Conservation (phyloP, 257 asterid species). For the Lycium barbarum region DNA sequence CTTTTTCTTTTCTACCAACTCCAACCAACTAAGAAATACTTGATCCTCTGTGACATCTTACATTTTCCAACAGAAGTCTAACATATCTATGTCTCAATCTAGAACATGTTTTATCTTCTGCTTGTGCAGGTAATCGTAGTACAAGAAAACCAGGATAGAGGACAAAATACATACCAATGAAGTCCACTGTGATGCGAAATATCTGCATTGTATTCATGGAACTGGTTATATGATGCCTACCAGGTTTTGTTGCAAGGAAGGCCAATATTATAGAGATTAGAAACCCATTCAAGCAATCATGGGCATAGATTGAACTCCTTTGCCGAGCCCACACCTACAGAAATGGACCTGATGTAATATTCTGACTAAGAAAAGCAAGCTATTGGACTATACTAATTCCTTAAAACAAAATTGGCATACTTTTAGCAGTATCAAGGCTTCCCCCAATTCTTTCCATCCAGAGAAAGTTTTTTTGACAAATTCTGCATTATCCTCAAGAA, state of each 20-base stretch:
- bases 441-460: constrained; percentile 79
- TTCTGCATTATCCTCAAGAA: constrained; percentile 79
- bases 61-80: constrained; percentile 9
- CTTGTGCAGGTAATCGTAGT: constrained; percentile 5
- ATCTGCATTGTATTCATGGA: constrained; percentile 85
- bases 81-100: neutral
- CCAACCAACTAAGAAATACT: neutral
- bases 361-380: constrained; percentile 29
- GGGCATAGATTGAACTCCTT: constrained; percentile 68
- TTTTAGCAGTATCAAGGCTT: constrained; percentile 82
- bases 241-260: constrained; percentile 76
- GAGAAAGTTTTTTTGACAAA: constrained; percentile 61
- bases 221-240: constrained; percentile 66
- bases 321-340: constrained; percentile 92
- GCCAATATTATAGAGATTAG: constrained; percentile 68
- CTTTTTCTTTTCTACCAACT: neutral
- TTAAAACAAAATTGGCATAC: constrained; percentile 51
- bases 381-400: constrained; percentile 1
- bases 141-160: neutral
- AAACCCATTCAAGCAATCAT: constrained; percentile 94
- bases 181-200: constrained; percentile 83
- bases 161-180: constrained; percentile 65
- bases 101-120: constrained; percentile 12
- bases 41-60: neutral
- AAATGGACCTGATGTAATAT: constrained; percentile 36